Evolutionary conservation across 164 flowering plant genomes (phyloP), one percentile per base, ranked within the genome.

Genomic region (Piper longum): DNA sequence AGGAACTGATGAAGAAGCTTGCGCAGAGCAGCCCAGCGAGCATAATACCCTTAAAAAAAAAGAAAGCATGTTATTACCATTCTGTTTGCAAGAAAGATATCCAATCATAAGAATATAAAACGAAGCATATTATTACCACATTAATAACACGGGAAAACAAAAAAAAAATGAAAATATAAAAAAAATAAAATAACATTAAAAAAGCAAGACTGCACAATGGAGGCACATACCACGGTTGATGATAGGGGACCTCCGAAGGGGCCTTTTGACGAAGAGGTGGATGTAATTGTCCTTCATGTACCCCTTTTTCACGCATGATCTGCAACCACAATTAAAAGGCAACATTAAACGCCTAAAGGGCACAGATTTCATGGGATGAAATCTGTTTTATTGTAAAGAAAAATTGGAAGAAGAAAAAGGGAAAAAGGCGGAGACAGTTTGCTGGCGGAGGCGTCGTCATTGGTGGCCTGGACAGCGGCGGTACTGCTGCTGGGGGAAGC

Each of bases 381-480:
- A n/a, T n/a, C n/a, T n/a, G n/a, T n/a, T n/a, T n/a, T n/a, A n/a
- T n/a, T n/a, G n/a, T n/a, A n/a, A n/a, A 4, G 9, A 56, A 2
- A 17, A 4, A 56, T 17, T n/a, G 59, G 36, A 56, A 41, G 48
- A 42, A 42, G 7, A 18, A 60, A 8, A 42, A 42, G 12, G 12
- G 52, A 44, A 58, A n/a, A n/a, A n/a, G n/a, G 57, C n/a, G n/a
- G 87, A 56, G 55, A 88, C 96, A 93, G 76, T 74, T 93, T 93
- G 69, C 99, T 93, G 61, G 97, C 99, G 14, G 97, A 85, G 42
- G 97, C 99, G 62, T 93, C 97, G 73, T 93, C 99, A 77, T 90
- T 93, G 17, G 99, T 93, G 54, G 97, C 99, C 64, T 90, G 97
- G 60, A 93, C 96, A 17, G 99, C 96, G n/a, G 78, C 89, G 45